Conservation (phyloP, 805 yeast genomes). For the Saccharomycopsis fermentans region DNA sequence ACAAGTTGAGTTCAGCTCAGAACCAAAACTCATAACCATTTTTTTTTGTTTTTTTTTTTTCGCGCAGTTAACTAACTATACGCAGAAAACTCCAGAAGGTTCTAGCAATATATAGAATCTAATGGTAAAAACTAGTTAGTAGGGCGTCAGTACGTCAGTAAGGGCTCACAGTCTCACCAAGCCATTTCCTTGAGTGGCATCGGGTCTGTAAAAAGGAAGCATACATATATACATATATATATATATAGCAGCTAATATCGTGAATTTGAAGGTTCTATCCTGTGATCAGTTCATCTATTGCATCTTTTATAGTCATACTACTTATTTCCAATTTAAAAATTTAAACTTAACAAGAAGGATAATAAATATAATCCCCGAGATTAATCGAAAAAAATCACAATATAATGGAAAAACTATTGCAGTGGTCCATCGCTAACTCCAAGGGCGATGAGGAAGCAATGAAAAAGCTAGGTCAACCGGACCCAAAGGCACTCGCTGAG, state of each 20-base stretch:
- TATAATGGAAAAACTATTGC: slow-evolving; percentile 76
- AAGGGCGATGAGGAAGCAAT: slow-evolving; percentile 62
- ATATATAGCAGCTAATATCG: background rate
- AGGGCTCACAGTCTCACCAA: too few relatives aligned
- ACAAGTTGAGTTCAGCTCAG: too few relatives aligned
- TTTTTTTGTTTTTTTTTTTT: background rate
- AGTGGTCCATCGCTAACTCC: slow-evolving; percentile 84
- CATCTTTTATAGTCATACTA: too few relatives aligned
- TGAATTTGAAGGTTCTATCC: too few relatives aligned
- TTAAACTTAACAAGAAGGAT: too few relatives aligned
- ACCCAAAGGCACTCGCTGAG: slow-evolving; percentile 69
- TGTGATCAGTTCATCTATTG: too few relatives aligned
- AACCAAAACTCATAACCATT: too few relatives aligned
- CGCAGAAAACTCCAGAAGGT: background rate
- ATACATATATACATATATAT: background rate
- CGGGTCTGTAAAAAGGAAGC: background rate
- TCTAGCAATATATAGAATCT: background rate
- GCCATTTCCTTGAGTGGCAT: background rate
- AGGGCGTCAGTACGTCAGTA: too few relatives aligned
- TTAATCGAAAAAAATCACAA: background rate
- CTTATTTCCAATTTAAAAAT: too few relatives aligned
- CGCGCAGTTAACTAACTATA: background rate
- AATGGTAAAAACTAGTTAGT: background rate
- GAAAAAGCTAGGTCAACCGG: slow-evolving; percentile 56
- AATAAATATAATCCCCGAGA: too few relatives aligned